A percentile compares a stretch with the other conserved stretches of the same genome.
phyloP scores from a whole-genome alignment of 352 stramenopile genomes.

The Phytophthora agathidicida region DNA sequence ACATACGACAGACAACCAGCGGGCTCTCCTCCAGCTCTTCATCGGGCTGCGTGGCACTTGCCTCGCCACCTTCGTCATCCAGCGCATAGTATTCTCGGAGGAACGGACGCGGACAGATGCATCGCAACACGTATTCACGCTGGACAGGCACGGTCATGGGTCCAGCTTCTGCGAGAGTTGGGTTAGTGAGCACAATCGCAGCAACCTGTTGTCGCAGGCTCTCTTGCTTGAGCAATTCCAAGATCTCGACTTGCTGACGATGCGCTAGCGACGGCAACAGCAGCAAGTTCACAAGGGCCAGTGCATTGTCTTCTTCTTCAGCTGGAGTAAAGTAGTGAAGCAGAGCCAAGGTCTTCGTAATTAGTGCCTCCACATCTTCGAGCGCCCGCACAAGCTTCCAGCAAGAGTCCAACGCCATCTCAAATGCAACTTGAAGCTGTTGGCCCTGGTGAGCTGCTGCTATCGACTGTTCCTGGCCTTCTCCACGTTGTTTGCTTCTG shows the following conservation, averaged over 20 bases:
- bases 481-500: constrained; percentile 13
- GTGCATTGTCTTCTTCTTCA: constrained; percentile 9
- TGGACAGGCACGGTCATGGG: constrained; percentile 40
- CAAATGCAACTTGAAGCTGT: constrained; percentile 76
- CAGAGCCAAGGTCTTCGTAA: constrained; percentile 57
- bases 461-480: constrained; percentile 43
- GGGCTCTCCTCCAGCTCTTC: constrained; percentile 57
- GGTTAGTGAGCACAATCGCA: constrained; percentile 54
- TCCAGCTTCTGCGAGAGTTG: constrained; percentile 33
- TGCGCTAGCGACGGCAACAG: constrained; percentile 32
- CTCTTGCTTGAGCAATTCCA: constrained; percentile 41
- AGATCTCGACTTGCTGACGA: constrained; percentile 41
- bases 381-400: constrained; percentile 64
- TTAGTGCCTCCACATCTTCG: constrained; percentile 56
- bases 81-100: constrained; percentile 51
- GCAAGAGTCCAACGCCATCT: constrained; percentile 80
- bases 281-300: constrained; percentile 49
- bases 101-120: constrained; percentile 73
- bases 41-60: constrained; percentile 12
- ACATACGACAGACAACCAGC: constrained; percentile 81
- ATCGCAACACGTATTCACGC: constrained; percentile 81
- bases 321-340: constrained; percentile 48
- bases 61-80: constrained; percentile 26
- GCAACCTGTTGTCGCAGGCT: constrained; percentile 41
- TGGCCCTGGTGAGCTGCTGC: constrained; percentile 38